Evolutionary conservation across 495 filamentous ascomycete species (phyloP), one percentile per base, ranked within the genome.

Genomic region (Podospora conica): DNA sequence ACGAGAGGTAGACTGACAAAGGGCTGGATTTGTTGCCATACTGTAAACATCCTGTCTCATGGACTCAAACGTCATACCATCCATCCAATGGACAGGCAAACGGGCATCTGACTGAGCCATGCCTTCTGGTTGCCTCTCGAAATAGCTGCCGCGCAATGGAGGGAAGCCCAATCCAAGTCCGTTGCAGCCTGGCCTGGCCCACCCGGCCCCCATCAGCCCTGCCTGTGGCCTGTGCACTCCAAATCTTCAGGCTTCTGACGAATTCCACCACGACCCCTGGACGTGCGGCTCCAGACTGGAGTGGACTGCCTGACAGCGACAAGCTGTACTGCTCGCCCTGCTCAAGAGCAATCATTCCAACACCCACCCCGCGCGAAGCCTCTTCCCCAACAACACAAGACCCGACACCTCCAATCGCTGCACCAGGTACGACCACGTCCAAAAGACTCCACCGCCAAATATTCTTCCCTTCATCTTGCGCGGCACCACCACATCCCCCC

Each of bases 171-270:
- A n/a, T 48, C 15, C 6, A 11, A n/a, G 10, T 31, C 3, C 1
- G n/a, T 48, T 18, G 40, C 40, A 48, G 40, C 40, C 40, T 48
- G 40, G 40, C 40, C 40, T 18, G 15, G 15, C 12, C 40, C 40
- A 15, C 40, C 40, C 40, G 40, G 15, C 40, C 40, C 40, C 29
- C 29, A 54, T 69, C 68, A 65, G 67, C 71, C 69, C 66, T 71
- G 66, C 27, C 23, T 31, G 57, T 71, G 73, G 73, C 67, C 73
- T 71, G 73, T 75, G 73, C 48, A 28, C 61, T 55, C 55, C 58
- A 67, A 60, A 76, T 77, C 75, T 77, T 75, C 71, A 65, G 64
- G 69, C 70, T 77, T 77, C 75, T 75, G 64, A 70, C 66, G 70
- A 69, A 69, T 77, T 77, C 75, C 70, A 76, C 70, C 70, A 62